Base-by-base conservation (phyloP, 306 rosid species). In the Carpinus fangiana region DNA sequence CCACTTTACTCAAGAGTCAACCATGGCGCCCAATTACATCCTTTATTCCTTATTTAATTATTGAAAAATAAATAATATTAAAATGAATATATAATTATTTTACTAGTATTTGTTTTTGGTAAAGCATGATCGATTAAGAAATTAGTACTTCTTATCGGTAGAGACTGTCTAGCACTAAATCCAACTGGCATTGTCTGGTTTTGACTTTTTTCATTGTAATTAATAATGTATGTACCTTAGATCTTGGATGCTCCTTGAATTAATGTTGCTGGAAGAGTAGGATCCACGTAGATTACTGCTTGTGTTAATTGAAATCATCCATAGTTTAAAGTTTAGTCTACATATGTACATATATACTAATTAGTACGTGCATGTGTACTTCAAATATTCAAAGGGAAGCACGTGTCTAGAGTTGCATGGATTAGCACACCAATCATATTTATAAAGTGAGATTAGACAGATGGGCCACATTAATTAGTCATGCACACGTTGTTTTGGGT, bases 341-440 rank as follows among this genome's bases (percentile, higher is more conserved):
- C 61, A 18, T 66, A 77, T 75, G 53, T 83, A 20, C 1, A 16
- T 47, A 50, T 71, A 41, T 41, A 41, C 45, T 6, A 41, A 38
- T 38, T 38, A 41, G 89, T 86, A 82, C 92, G 57, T 64, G 82
- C 73, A 60, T 64, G 73, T 74, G 88, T 88, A 84, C 85, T 78
- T 64, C 77, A 55, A 79, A 83, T n/a, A n/a, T n/a, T 75, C 62
- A 66, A 70, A 77, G 38, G 75, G 21, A 72, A 74, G 79, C 80
- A 73, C 84, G 79, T 82, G 86, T 72, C 55, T 43, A 34, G 8
- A 47, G 68, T 20, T 64, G 76, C 78, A 73, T 77, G 84, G 52
- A 43, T 73, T 48, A 56, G 41, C 77, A 66, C 76, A 45, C 61
- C 38, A 67, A 36, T 46, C 8, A 17, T 6, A 14, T 55, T 70